Evolutionary conservation across 2,329 filamentous ascomycete genomes (phyloP).

Genomic region (Trichophyton simii): DNA sequence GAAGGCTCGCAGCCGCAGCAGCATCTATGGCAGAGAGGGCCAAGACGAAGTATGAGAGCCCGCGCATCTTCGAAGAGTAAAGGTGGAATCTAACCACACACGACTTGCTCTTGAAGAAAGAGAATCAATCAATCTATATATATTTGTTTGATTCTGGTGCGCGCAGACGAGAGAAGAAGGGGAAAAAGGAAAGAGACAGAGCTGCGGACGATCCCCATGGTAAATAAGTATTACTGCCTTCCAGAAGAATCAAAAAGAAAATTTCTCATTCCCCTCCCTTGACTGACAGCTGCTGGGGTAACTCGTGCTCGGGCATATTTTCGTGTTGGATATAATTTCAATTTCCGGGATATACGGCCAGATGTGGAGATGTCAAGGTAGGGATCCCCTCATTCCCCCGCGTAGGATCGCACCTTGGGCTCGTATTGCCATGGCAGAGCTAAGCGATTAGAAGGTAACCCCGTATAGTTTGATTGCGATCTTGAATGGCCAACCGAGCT

Average conservation of each 20-base stretch:
- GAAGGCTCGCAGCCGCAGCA: slow-evolving; percentile 1
- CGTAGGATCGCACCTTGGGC: neutral
- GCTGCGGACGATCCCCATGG: neutral
- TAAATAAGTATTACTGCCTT: neutral
- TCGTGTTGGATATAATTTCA: neutral
- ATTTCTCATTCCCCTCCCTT: neutral
- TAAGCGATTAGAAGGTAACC: neutral
- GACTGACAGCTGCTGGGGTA: neutral
- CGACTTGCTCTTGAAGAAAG: neutral
- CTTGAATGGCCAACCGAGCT: neutral
- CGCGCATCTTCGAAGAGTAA: slow-evolving; percentile 4
- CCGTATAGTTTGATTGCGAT: neutral
- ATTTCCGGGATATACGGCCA: neutral
- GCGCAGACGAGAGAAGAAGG: neutral
- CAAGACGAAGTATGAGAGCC: slow-evolving; percentile 5
- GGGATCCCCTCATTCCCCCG: neutral
- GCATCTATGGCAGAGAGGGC: slow-evolving; percentile 5
- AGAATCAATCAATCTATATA: neutral
- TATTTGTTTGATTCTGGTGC: neutral
- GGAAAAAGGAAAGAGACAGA: neutral
- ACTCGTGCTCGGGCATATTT: neutral
- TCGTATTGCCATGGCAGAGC: neutral
- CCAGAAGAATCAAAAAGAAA: neutral
- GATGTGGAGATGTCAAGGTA: neutral
- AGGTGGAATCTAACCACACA: neutral